Base-by-base conservation (phyloP, 192 early-diverging fungal species). In the Linnemannia schmuckeri region DNA sequence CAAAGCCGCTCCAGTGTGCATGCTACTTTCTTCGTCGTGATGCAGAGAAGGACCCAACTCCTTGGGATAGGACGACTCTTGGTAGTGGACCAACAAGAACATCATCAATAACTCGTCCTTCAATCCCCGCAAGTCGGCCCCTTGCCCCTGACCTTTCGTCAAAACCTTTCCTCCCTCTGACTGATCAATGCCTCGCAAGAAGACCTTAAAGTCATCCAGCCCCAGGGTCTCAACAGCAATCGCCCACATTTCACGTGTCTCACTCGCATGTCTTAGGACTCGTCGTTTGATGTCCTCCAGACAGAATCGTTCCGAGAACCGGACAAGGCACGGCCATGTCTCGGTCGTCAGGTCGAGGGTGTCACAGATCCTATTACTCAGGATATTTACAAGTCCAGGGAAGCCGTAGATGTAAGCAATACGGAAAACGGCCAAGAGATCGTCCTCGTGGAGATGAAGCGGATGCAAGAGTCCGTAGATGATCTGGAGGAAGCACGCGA, bases 21-120 rank as follows among this genome's bases (percentile, higher is more conserved):
- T 20, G 17, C 33, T 20, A 35, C n/a, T 6, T 8, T 33, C 72
- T 0, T 40, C 15, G 13, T 33, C 44, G 72, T 7, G 13, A 47
- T 33, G 15, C 30, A 74, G n/a, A 49, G 33, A 5, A 54, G 38
- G 30, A n/a, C 20, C 18, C 18, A 4, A 20, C 30, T 35, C 61
- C 10, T 66, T 66, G 61, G 30, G 33, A 35, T 30, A 1, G 3
- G 70, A n/a, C 0, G 70, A 38, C 18, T 70, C 47, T 47, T 78
- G 77, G 46, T 78, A 70, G 27, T 78, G 77, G 1, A 71, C 77
- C 47, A 78, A 40, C 33, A 78, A 38, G 46, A 70, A 78, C 68
- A 78, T 55, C 68, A 70, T 78, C 68, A 78, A 33, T 7, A 78
- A 24, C 24, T 78, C 77, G 6, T 78, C 77, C 68, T 78, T 78